These are phyloP conservation scores for Pleurotus giganteus DNA, from an alignment of 768 basidiomycete genomes.

Conservation along the genomic window DNA sequence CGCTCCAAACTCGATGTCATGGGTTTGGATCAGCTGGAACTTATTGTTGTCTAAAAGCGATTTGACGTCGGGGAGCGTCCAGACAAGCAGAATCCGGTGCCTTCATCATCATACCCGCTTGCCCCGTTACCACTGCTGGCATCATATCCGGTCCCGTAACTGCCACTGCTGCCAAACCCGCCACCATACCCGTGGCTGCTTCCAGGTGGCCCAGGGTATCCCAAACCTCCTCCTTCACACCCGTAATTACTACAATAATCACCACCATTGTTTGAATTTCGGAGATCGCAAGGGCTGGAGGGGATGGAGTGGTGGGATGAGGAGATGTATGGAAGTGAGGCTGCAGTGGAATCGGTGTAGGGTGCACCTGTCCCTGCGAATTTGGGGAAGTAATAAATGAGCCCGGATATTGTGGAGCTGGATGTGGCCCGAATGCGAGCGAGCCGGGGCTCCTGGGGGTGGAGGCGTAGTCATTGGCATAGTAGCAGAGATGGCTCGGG, in stretches of 20 bases:
- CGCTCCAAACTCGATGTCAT: constrained; percentile 65
- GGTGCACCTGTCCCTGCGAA: neutral
- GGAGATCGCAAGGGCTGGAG: constrained; percentile 38
- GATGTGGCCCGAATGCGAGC: constrained; percentile 1
- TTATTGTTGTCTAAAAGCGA: constrained; percentile 65
- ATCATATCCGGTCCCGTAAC: neutral
- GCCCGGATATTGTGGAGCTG: constrained; percentile 4
- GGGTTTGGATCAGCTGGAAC: constrained; percentile 61
- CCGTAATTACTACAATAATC: constrained; percentile 46
- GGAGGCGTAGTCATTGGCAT: neutral
- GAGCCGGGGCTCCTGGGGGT: neutral
- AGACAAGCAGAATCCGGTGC: constrained; percentile 69
- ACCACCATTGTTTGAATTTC: constrained; percentile 46
- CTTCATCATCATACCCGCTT: constrained; percentile 5
- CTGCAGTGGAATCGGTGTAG: neutral
- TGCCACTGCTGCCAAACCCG: neutral
- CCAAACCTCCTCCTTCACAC: constrained; percentile 1
- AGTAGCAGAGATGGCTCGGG: constrained; percentile 55
- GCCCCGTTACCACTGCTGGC: neutral
- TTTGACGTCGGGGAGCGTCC: constrained; percentile 50
- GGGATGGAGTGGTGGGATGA: neutral
- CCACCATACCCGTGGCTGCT: constrained; percentile 30
- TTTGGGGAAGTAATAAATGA: neutral
- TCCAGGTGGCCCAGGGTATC: constrained; percentile 31
- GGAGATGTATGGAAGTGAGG: neutral